Base-by-base conservation (phyloP, 352 stramenopile species). In the Poterioochromonas sp. region DNA sequence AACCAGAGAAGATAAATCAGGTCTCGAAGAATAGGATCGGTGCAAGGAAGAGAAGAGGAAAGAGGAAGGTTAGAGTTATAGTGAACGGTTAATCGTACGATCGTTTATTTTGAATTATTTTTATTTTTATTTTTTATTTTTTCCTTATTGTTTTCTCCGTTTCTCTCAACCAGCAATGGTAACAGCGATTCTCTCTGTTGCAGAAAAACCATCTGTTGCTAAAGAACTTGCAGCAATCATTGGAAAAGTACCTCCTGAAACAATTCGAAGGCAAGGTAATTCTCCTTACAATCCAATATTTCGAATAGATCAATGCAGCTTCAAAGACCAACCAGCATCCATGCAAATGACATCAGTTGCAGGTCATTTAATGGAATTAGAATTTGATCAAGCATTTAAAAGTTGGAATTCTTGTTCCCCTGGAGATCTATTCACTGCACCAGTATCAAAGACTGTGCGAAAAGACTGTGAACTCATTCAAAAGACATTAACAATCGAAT, bases 151-250 rank as follows among this genome's bases (percentile, higher is more conserved):
- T n/a, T n/a, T n/a, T n/a, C n/a, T n/a, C n/a, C n/a, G n/a, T n/a
- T n/a, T n/a, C n/a, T n/a, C n/a, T n/a, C n/a, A n/a, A n/a, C n/a
- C n/a, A 26, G 32, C 73, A 78, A 78, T 78, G 73, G 39, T 41
- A 34, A 1, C 68, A 76, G 73, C 26, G 53, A n/a, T 74, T 12
- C 78, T 77, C 26, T 47, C 41, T 41, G 95, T 99, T 64, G 96
- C 96, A 51, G 96, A 99, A 89, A 99, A 99, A 87, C 95, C 95
- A 60, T 98, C 91, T 22, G 95, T 99, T 74, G 96, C 96, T 58
- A 97, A 97, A 82, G 91, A 97, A 70, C 91, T 99, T 79, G 88
- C 94, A 71, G 80, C 84, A 79, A 97, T 98, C 79, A 83, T 99
- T 26, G 73, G 74, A 12, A 41, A 70, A 54, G 76, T 53, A 89